phyloP scores from a whole-genome alignment of 2,329 filamentous ascomycete genomes.

The Monosporascus sp. region DNA sequence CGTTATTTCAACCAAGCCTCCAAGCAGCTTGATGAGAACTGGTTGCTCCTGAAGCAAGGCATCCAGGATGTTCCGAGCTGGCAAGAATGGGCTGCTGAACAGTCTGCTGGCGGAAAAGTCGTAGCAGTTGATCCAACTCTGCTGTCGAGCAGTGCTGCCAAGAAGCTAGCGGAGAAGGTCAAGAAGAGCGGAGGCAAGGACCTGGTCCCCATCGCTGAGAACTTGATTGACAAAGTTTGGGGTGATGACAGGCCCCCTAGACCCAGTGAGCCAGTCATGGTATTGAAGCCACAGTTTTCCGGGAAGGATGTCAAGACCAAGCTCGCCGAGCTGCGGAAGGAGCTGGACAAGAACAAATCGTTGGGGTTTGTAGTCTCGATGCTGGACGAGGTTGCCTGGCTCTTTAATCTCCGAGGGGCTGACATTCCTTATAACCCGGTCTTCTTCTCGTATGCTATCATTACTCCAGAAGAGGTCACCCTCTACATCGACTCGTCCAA shows the following conservation, averaged over 20 bases:
- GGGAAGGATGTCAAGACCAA: conserved; percentile 82
- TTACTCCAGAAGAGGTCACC: conserved; percentile 71
- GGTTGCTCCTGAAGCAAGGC: conserved; percentile 87
- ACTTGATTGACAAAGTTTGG: conserved; percentile 92
- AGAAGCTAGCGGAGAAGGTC: conserved; percentile 78
- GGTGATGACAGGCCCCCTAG: conserved; percentile 64
- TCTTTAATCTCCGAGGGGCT: conserved; percentile 93
- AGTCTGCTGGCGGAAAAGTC: conserved; percentile 78
- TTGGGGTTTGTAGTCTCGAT: conserved; percentile 86
- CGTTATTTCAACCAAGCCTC: conserved; percentile 96
- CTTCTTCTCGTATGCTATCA: conserved; percentile 91
- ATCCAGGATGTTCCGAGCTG: conserved; percentile 92
- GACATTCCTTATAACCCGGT: conserved; percentile 98
- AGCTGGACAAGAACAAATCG: conserved; percentile 84
- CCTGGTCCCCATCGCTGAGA: conserved; percentile 69
- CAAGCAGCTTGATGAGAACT: conserved; percentile 87
- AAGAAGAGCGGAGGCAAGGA: conserved; percentile 78
- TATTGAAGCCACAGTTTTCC: conserved; percentile 67
- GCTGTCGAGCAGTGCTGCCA: conserved; percentile 59
- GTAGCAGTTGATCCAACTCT: conserved; percentile 90
- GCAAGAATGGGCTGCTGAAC: conserved; percentile 91
- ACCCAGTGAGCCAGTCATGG: conserved; percentile 69
- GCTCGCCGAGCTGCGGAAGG: conserved; percentile 80
- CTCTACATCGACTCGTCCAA: conserved; percentile 83
- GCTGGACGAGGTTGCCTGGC: conserved; percentile 95